Evolutionary conservation across 2,329 filamentous ascomycete species (phyloP).

Genomic region (Fusarium scirpi): DNA sequence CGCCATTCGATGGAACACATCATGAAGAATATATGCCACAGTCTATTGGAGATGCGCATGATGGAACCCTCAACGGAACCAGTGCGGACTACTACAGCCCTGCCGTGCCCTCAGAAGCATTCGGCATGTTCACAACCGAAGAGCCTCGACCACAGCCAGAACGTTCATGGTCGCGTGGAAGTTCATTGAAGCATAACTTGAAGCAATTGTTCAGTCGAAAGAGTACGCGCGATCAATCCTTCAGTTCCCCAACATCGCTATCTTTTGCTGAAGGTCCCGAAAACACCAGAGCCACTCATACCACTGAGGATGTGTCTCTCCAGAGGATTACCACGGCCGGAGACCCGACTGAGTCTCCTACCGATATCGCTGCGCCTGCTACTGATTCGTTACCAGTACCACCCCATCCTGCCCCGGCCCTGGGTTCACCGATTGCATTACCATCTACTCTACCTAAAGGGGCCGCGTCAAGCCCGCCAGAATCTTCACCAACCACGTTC

Average conservation of each 20-base stretch:
- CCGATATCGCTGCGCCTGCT: conserved; percentile 43
- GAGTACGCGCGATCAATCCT: conserved; percentile 49
- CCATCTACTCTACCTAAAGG: conserved; percentile 29
- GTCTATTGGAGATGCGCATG: conserved; percentile 46
- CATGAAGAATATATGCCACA: conserved; percentile 47
- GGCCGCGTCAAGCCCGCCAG: conserved; percentile 43
- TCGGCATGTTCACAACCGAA: conserved; percentile 53
- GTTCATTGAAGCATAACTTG: conserved; percentile 53
- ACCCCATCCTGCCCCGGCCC: conserved; percentile 21
- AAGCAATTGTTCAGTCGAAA: conserved; percentile 53
- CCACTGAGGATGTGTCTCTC: conserved; percentile 34
- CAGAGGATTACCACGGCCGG: conserved; percentile 43
- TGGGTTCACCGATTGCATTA: conserved; percentile 43
- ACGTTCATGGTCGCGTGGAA: conserved; percentile 49
- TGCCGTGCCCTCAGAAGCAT: conserved; percentile 56
- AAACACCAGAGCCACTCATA: conserved; percentile 3
- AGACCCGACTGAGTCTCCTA: conserved; percentile 49
- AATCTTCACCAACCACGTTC: conserved; percentile 43
- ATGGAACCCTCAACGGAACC: conserved; percentile 51
- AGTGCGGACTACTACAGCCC: conserved; percentile 59
- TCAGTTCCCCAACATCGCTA: conserved; percentile 45
- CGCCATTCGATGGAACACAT: conserved; percentile 41
- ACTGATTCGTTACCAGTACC: conserved; percentile 29
- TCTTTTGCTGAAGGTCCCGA: conserved; percentile 36
- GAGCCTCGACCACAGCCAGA: conserved; percentile 42